Evolutionary conservation across 2,329 filamentous ascomycete species (phyloP).

Genomic region (Monilinia fructigena): DNA sequence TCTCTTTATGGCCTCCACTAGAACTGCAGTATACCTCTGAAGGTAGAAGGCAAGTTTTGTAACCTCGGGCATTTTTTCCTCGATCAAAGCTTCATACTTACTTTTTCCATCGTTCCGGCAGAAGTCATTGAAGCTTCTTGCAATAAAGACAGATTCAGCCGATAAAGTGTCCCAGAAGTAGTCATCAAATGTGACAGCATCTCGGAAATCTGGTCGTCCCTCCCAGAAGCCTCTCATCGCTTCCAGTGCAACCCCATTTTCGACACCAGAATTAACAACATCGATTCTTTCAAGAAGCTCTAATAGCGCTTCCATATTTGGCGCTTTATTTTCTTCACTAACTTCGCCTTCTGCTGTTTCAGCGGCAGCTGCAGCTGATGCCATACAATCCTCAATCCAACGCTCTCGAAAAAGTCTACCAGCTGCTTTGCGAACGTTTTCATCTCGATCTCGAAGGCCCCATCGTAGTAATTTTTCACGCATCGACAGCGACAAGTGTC

Average conservation of each 20-base stretch:
- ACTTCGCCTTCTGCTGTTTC: slow-evolving; percentile 54
- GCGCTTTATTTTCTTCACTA: slow-evolving; percentile 53
- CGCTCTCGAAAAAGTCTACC: slow-evolving; percentile 86
- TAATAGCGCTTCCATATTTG: slow-evolving; percentile 77
- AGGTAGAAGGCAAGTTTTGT: slow-evolving; percentile 86
- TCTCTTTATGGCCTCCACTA: slow-evolving; percentile 63
- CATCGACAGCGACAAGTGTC: slow-evolving; percentile 89
- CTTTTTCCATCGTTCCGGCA: slow-evolving; percentile 73
- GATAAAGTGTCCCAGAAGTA: slow-evolving; percentile 77
- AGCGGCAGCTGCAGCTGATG: slow-evolving; percentile 58
- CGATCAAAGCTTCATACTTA: slow-evolving; percentile 72
- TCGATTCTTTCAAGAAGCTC: slow-evolving; percentile 94
- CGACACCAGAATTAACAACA: slow-evolving; percentile 82
- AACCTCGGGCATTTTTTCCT: slow-evolving; percentile 94
- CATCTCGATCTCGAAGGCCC: slow-evolving; percentile 91
- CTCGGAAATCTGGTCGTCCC: slow-evolving; percentile 77
- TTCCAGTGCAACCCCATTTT: slow-evolving; percentile 86
- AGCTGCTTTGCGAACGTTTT: slow-evolving; percentile 88
- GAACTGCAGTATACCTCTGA: slow-evolving; percentile 70
- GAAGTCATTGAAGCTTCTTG: slow-evolving; percentile 90
- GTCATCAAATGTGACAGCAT: slow-evolving; percentile 69
- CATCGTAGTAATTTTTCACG: slow-evolving; percentile 92
- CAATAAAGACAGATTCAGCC: slow-evolving; percentile 85
- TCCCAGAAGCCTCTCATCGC: slow-evolving; percentile 98
- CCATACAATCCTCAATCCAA: slow-evolving; percentile 97